A percentile compares a stretch with the other conserved stretches of the same genome.
Conservation (phyloP, 148 eudicot species). For the Fagopyrum esculentum region DNA sequence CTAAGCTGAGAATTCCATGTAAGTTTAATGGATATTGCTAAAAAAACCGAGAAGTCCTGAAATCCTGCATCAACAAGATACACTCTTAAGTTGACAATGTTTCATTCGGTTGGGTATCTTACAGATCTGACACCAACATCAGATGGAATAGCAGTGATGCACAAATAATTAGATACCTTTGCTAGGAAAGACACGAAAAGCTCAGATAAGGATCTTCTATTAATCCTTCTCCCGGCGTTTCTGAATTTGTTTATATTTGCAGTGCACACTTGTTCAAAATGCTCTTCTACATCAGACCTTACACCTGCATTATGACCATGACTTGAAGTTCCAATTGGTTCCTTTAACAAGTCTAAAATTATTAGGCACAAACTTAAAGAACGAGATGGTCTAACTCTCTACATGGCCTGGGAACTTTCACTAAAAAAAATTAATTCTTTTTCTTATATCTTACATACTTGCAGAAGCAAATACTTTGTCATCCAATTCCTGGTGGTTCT, state of each 20-base stretch:
- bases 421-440: background rate
- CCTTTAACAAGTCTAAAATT: background rate
- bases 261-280: constrained; percentile 49
- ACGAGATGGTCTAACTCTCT: background rate
- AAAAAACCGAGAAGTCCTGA: background rate
- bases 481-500: background rate
- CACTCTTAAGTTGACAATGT: background rate
- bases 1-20: background rate
- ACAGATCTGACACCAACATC: background rate
- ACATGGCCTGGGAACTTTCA: background rate
- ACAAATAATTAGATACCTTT: constrained; percentile 36
- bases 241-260: constrained; percentile 47
- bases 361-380: background rate
- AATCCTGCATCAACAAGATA: background rate
- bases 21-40: background rate
- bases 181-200: constrained; percentile 71
- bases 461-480: background rate
- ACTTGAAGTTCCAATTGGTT: constrained; percentile 1
- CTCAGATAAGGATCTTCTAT: constrained; percentile 56
- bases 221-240: constrained; percentile 34
- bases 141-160: background rate
- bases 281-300: constrained; percentile 61
- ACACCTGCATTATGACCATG: constrained; percentile 47
- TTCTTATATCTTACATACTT: background rate
- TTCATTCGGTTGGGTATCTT: background rate